These are phyloP conservation scores for Pyricularia pennisetigena DNA, from an alignment of 2,329 filamentous ascomycete genomes.

Conservation along the genomic window DNA sequence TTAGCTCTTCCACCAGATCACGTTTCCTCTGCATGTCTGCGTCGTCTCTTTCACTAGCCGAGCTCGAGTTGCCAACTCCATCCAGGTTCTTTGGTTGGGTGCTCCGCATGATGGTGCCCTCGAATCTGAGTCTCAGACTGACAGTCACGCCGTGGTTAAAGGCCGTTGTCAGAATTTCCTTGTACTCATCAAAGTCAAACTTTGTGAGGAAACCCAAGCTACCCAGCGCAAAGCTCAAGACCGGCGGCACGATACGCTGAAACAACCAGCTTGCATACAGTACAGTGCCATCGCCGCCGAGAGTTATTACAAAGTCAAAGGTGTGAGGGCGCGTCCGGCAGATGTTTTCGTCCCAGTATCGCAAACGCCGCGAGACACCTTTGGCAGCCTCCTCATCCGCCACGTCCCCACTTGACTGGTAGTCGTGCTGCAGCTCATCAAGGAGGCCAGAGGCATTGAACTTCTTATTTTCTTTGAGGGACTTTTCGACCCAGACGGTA, in stretches of 20 bases:
- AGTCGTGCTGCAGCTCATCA: conserved; percentile 42
- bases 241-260: conserved; percentile 86
- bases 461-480: conserved; percentile 56
- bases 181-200: conserved; percentile 77
- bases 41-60: conserved; percentile 3
- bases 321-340: conserved; percentile 70
- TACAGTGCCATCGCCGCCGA: conserved; percentile 94
- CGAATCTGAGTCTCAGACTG: conserved; percentile 78
- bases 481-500: conserved; percentile 75
- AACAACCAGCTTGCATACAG: conserved; percentile 96
- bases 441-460: conserved; percentile 68
- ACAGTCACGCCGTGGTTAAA: conserved; percentile 82
- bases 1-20: conserved; percentile 81
- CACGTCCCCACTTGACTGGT: conserved; percentile 18
- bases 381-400: conserved; percentile 25
- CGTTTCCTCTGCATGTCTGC: conserved; percentile 13
- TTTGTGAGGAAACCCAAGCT: conserved; percentile 94
- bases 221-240: conserved; percentile 82
- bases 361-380: conserved; percentile 43
- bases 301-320: conserved; percentile 88
- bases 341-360: conserved; percentile 76
- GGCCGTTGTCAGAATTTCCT: conserved; percentile 56
- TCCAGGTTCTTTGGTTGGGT: conserved; percentile 33
- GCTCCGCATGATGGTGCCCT: conserved; percentile 86
- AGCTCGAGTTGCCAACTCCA: conserved; percentile 2